A percentile compares a stretch with the other conserved stretches of the same genome.
Conservation (phyloP, 164 flowering plant species). For the Berberis thunbergii region DNA sequence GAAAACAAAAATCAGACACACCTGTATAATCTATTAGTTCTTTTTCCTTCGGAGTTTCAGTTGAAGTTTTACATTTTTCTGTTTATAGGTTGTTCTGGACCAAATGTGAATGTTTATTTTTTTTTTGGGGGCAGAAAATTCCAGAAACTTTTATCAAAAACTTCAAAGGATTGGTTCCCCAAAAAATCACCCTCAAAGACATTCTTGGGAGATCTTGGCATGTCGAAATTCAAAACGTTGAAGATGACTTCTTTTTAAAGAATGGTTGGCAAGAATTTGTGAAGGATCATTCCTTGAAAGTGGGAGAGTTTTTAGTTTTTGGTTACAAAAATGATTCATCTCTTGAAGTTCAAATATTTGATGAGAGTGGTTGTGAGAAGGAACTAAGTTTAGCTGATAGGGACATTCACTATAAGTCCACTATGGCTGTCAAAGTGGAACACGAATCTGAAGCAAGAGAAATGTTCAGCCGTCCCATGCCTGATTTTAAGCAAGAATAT, state of each 20-base stretch:
- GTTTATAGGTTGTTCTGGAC: neutral
- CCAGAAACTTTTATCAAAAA: conserved; percentile 22
- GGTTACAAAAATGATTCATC: conserved; percentile 5
- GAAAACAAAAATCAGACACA: no score
- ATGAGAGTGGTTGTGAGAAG: conserved; percentile 21
- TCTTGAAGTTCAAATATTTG: conserved; percentile 18
- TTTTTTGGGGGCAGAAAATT: conserved; percentile 12
- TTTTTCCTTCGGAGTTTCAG: neutral
- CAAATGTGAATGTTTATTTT: neutral
- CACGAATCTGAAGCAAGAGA: conserved; percentile 5
- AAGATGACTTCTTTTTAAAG: conserved; percentile 6
- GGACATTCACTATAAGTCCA: neutral
- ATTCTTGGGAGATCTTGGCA: conserved; percentile 10
- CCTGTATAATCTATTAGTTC: no score
- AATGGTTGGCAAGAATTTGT: conserved; percentile 24
- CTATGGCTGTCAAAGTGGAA: conserved; percentile 3
- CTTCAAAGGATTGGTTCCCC: conserved; percentile 13
- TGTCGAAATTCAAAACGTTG: conserved; percentile 11
- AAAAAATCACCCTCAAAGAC: conserved; percentile 5
- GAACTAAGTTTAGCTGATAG: conserved; percentile 1
- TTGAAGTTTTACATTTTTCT: neutral
- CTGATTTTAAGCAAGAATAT: neutral
- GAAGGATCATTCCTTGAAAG: conserved; percentile 9
- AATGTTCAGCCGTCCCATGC: neutral
- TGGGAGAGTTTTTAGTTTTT: conserved; percentile 22